Percentiles rank a stretch among this genome's conserved stretches.
Conservation (phyloP, 2,329 filamentous ascomycete genomes). For the Huntiella moniliformis region DNA sequence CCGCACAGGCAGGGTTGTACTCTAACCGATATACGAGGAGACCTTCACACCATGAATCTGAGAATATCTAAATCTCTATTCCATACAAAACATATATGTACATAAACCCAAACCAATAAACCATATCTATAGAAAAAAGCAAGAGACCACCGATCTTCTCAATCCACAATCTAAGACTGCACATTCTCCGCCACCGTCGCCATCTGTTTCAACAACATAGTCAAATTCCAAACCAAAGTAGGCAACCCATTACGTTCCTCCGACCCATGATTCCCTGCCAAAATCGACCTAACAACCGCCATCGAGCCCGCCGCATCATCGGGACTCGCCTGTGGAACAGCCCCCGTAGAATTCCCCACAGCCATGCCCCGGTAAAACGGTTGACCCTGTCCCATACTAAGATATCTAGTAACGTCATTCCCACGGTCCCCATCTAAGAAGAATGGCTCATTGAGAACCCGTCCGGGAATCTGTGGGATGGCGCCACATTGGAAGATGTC, state of each 20-base stretch:
- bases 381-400: slow-evolving; percentile 33
- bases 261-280: slow-evolving; percentile 31
- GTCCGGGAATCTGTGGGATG: slow-evolving; percentile 14
- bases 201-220: slow-evolving; percentile 42
- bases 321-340: slow-evolving; percentile 23
- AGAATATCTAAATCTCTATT: too few species aligned
- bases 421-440: slow-evolving; percentile 39
- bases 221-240: slow-evolving; percentile 48
- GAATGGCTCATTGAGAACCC: slow-evolving; percentile 22
- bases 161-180: background rate
- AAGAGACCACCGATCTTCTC: too few species aligned
- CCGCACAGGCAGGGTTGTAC: too few species aligned
- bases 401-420: slow-evolving; percentile 35
- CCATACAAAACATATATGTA: too few species aligned
- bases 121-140: too few species aligned
- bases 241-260: slow-evolving; percentile 27
- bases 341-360: background rate
- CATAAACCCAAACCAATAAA: too few species aligned
- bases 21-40: too few species aligned
- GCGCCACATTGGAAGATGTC: slow-evolving; percentile 12
- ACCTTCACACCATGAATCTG: too few species aligned
- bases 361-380: slow-evolving; percentile 27
- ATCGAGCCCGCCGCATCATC: slow-evolving; percentile 40
- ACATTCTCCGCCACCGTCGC: slow-evolving; percentile 25
- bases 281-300: slow-evolving; percentile 35